A percentile compares a stretch with the other conserved stretches of the same genome.
Conservation (phyloP, 2,329 filamentous ascomycete species). For the Pezicula rhizophila region DNA sequence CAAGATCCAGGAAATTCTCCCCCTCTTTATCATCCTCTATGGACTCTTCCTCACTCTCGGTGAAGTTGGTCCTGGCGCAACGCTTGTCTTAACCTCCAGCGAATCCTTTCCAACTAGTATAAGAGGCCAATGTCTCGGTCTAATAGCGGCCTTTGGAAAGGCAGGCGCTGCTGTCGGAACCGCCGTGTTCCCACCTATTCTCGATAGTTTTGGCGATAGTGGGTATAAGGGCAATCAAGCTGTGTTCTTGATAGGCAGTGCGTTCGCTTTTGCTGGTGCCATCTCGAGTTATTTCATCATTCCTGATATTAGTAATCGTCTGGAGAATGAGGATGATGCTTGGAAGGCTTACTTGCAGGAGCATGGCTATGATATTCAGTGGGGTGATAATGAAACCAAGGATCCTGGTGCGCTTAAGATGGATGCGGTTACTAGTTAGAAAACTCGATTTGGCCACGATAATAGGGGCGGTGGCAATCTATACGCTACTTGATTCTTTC, state of each 20-base stretch:
- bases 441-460: no score
- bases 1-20: constrained; percentile 39
- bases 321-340: constrained; percentile 38
- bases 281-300: constrained; percentile 39
- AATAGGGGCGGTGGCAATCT: no score
- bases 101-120: constrained; percentile 46
- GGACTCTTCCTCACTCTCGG: constrained; percentile 43
- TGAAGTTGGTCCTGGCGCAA: constrained; percentile 43
- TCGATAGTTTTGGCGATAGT: constrained; percentile 34
- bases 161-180: constrained; percentile 45
- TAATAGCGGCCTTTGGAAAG: constrained; percentile 41
- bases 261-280: constrained; percentile 40
- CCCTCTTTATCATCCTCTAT: constrained; percentile 45
- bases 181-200: constrained; percentile 44
- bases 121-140: constrained; percentile 42
- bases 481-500: no score
- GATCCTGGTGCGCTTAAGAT: constrained; percentile 22
- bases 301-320: constrained; percentile 34
- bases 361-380: constrained; percentile 34
- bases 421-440: constrained; percentile 11
- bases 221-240: constrained; percentile 40
- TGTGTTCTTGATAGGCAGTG: constrained; percentile 44
- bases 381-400: constrained; percentile 26
- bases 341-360: constrained; percentile 39
- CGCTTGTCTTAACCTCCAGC: constrained; percentile 33